Percentiles rank a stretch among this genome's conserved stretches.
Evolutionary conservation across 78 protist species (phyloP).

Genomic region (Bigelowiella natans): DNA sequence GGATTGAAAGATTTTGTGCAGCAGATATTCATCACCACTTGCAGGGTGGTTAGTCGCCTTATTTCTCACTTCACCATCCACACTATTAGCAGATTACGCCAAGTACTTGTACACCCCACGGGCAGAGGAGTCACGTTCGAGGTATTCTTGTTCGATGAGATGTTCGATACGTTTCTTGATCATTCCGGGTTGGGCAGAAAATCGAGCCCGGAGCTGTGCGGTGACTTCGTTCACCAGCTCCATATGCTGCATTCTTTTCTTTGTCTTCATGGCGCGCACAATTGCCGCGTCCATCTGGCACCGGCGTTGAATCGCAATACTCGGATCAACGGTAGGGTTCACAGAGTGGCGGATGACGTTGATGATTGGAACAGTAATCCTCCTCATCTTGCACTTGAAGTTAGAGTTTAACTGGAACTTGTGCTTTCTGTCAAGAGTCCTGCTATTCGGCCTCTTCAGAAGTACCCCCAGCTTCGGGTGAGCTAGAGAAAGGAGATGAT

Average conservation of each 20-base stretch:
- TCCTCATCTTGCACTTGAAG: not conserved
- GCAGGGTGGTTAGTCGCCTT: no score
- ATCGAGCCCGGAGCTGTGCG: not conserved
- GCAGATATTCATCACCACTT: no score
- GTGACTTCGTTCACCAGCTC: slow-evolving; percentile 4
- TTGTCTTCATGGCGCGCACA: slow-evolving; percentile 8
- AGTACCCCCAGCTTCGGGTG: not conserved
- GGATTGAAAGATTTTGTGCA: no score
- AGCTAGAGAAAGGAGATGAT: not conserved
- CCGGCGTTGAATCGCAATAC: not conserved
- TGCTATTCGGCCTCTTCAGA: slow-evolving; percentile 3
- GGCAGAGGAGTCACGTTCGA: slow-evolving; percentile 6
- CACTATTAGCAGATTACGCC: no score
- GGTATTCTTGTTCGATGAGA: slow-evolving; percentile 19
- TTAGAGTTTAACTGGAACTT: slow-evolving; percentile 5
- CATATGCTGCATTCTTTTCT: not conserved
- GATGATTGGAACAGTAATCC: not conserved
- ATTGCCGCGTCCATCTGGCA: slow-evolving; percentile 14
- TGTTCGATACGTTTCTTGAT: slow-evolving; percentile 15
- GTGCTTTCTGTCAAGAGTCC: not conserved
- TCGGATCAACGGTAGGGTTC: not conserved
- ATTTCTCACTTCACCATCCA: no score
- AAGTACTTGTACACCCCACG: not conserved
- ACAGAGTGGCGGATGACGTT: not conserved
- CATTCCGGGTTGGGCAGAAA: not conserved